Percentiles rank a stretch among this genome's conserved stretches.
phyloP scores from a whole-genome alignment of 768 basidiomycete genomes.

The Paxillus involutus region DNA sequence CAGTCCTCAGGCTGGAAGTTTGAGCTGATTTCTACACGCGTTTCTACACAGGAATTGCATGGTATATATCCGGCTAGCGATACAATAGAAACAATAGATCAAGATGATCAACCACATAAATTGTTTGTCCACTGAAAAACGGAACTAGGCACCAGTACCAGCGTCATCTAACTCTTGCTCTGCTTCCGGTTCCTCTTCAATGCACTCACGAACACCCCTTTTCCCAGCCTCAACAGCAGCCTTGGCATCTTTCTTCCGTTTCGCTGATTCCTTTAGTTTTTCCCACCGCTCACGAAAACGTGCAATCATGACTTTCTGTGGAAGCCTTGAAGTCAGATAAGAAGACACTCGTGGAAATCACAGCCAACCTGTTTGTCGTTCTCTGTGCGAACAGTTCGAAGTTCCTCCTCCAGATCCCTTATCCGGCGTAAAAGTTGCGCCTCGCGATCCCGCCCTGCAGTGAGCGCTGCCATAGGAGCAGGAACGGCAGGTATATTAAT shows the following conservation, averaged over 20 bases:
- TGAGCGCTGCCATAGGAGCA: conserved; percentile 48
- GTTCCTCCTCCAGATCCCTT: conserved; percentile 82
- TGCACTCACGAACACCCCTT: conserved; percentile 58
- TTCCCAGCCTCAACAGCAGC: conserved; percentile 47
- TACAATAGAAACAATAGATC: conserved; percentile 1
- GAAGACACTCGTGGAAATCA: background rate
- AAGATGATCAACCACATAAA: background rate
- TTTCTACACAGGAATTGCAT: background rate
- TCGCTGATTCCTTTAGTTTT: conserved; percentile 85
- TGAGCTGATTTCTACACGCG: too few relatives aligned
- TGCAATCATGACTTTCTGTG: conserved; percentile 77
- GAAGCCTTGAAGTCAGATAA: conserved; percentile 15
- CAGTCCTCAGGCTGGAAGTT: too few relatives aligned
- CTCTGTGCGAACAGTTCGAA: conserved; percentile 59
- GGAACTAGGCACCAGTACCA: background rate
- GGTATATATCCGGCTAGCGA: conserved; percentile 13
- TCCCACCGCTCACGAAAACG: conserved; percentile 89
- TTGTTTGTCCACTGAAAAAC: background rate
- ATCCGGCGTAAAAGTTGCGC: conserved; percentile 45
- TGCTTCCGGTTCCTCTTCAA: conserved; percentile 63
- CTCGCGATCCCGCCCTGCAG: conserved; percentile 59
- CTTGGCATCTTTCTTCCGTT: conserved; percentile 78
- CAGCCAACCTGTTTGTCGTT: conserved; percentile 78
- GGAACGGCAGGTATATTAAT: conserved; percentile 52
- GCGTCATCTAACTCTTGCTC: conserved; percentile 57